phyloP scores from a whole-genome alignment of 768 basidiomycete species.

The Sporobolomyces pararoseus region DNA sequence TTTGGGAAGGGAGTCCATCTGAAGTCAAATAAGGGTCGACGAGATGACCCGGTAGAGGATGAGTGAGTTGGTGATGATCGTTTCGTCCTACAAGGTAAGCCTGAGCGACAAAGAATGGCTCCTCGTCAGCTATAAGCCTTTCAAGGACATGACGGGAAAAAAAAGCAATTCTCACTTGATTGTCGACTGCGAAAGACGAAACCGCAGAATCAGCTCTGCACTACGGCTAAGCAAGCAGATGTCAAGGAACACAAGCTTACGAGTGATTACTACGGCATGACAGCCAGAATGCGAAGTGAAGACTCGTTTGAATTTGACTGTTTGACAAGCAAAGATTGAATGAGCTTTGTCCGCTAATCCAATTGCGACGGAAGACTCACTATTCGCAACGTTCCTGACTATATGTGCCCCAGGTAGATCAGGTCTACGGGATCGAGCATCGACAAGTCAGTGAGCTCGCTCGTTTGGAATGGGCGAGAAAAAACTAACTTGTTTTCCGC shows the following conservation, averaged over 20 bases:
- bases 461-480: not conserved
- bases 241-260: conserved; percentile 13
- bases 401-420: conserved; percentile 86
- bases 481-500: conserved; percentile 19
- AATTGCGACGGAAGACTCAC: conserved; percentile 1
- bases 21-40: conserved; percentile 11
- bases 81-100: conserved; percentile 92
- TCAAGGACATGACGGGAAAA: too few species aligned
- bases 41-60: conserved; percentile 22
- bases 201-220: conserved; percentile 31
- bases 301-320: conserved; percentile 39
- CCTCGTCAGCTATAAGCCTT: too few species aligned
- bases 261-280: conserved; percentile 70
- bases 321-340: too few species aligned
- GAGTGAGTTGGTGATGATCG: conserved; percentile 46
- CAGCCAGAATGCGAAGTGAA: conserved; percentile 63
- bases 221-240: not conserved
- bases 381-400: conserved; percentile 75
- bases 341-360: not conserved
- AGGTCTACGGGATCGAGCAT: conserved; percentile 52
- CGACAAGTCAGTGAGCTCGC: not conserved
- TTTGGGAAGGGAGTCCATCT: conserved; percentile 16
- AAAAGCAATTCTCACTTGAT: too few species aligned
- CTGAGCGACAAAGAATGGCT: too few species aligned
- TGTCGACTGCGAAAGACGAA: not conserved